Evolutionary conservation across 495 filamentous ascomycete genomes (phyloP).

Genomic region (Xylaria telfairii): DNA sequence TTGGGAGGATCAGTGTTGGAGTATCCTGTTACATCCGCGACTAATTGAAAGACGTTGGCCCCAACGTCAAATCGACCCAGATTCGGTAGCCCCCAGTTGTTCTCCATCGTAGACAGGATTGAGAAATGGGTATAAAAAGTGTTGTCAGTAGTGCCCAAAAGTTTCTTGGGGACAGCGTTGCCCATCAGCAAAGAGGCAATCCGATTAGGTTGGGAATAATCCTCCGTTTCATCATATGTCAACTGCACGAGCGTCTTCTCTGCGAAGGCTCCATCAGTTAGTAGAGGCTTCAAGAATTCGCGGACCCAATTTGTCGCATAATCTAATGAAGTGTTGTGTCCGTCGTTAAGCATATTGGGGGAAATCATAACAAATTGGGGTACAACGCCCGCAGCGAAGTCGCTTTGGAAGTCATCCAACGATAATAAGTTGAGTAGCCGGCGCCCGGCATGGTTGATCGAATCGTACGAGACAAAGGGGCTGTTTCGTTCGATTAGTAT

Average conservation of each 20-base stretch:
- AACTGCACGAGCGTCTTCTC: constrained; percentile 68
- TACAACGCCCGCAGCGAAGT: constrained; percentile 60
- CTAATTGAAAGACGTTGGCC: constrained; percentile 69
- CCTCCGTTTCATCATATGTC: constrained; percentile 70
- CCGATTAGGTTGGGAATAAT: constrained; percentile 62
- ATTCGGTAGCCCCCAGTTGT: constrained; percentile 71
- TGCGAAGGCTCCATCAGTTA: constrained; percentile 64
- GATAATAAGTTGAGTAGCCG: constrained; percentile 65
- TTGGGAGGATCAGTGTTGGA: constrained; percentile 62
- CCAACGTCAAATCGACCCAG: constrained; percentile 76
- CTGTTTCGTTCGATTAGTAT: constrained; percentile 32
- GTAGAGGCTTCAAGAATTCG: constrained; percentile 63
- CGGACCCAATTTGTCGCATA: constrained; percentile 65
- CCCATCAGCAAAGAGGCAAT: constrained; percentile 69
- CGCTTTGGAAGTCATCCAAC: constrained; percentile 62
- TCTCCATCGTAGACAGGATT: constrained; percentile 65
- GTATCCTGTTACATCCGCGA: constrained; percentile 65
- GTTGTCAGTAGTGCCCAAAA: constrained; percentile 65
- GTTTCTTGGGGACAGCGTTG: constrained; percentile 61
- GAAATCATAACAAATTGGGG: constrained; percentile 69
- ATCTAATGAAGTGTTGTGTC: constrained; percentile 68
- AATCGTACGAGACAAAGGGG: constrained; percentile 58
- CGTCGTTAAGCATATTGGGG: constrained; percentile 76
- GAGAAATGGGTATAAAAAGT: constrained; percentile 79
- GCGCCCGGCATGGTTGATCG: constrained; percentile 55